Evolutionary conservation across 1,284 basidiomycete species (phyloP), one percentile per base, ranked within the genome.

Genomic region (Neolentinus lepideus): DNA sequence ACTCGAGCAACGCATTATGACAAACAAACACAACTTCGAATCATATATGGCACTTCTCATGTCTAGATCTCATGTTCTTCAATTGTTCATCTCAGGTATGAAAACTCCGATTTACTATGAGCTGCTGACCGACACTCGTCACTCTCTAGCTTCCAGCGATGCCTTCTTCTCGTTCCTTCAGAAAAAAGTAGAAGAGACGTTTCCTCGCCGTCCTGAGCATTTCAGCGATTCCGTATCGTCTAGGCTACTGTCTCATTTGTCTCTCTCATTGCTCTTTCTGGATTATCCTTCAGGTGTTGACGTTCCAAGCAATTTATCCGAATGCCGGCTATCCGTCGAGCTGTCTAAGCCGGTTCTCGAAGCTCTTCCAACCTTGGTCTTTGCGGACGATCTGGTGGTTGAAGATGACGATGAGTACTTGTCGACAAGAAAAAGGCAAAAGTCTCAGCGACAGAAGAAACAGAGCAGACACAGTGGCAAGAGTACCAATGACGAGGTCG

Each of bases 201-300:
- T 43, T 21, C 6, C 38, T 3, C 4, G 16, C 38, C 3, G 6
- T 4, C 38, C 38, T 16, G 38, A 3, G 16, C 38, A 6, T 6
- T 43, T 43, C 38, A n/a, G 4, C 6, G 38, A 43, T 6, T 62
- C 60, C 11, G 12, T 55, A 2, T 29, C 73, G 36, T 62, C 65
- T 24, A 58, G 70, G 35, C 67, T 84, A 61, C 74, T 76, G 59
- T 35, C 43, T 26, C 55, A 47, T 12, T 52, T 59, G 25, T 61
- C 59, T 11, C 33, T 60, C 12, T 54, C 50, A 21, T 52, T 58
- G 10, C 36, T 58, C 2, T 63, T 61, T 29, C n/a, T 60, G 31
- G 35, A 54, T 0, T 58, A 53, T 27, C 51, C 33, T 3, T 35
- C 56, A 2, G 26, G 54, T 2, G 51, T 50, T 12, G 58, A 59